A percentile compares a stretch with the other conserved stretches of the same genome.
Evolutionary conservation across 306 rosid species (phyloP).

Genomic region (barrel medic (Medicago truncatula)): MtrunA17r5.0-ANR NC_053048.1:51540001-51540500

Average conservation of each 20-base stretch:
- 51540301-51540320: slow-evolving; percentile 74
- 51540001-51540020: slow-evolving; percentile 90
- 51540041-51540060: neutral
- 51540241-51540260: neutral
- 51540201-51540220: neutral
- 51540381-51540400: slow-evolving; percentile 90
- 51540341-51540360: slow-evolving; percentile 79
- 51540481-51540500: slow-evolving; percentile 44
- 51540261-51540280: neutral
- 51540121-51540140: slow-evolving; percentile 17
- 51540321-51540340: slow-evolving; percentile 83
- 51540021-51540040: neutral
- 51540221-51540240: slow-evolving; percentile 40
- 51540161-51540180: neutral
- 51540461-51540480: slow-evolving; percentile 75
- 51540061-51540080: neutral
- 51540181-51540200: neutral
- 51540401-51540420: slow-evolving; percentile 82
- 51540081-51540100: slow-evolving; percentile 3
- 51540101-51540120: neutral
- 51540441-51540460: slow-evolving; percentile 67
- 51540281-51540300: slow-evolving; percentile 94
- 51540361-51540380: slow-evolving; percentile 95
- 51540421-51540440: slow-evolving; percentile 40
- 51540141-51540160: slow-evolving; percentile 26